Evolutionary conservation across 805 yeast genomes (phyloP), one percentile per base, ranked within the genome.

Genomic region (Huiozyma naganishii): DNA sequence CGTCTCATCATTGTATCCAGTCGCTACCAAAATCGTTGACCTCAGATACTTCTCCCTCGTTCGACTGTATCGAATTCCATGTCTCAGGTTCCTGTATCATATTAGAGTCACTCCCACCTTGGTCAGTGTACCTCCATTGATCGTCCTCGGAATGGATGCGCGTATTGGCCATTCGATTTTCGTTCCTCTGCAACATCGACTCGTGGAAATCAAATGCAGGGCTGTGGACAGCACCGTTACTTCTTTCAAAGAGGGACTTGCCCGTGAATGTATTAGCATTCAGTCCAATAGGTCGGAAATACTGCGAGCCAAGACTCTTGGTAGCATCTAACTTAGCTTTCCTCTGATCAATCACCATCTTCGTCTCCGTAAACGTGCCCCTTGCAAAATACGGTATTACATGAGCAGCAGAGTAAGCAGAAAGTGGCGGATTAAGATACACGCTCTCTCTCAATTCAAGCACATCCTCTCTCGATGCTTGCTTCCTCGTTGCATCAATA

Each of bases 211-310:
- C 40, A 28, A 8, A 29, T 23, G 35, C 17, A 30, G 32, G 29
- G 23, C 23, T 17, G 23, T 17, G 23, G 23, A 17, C 23, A 17
- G 23, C 23, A 17, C 23, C 23, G 23, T 17, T 17, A 17, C 23
- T 17, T 4, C 23, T 17, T 4, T 17, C 23, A 17, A 17, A 17
- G 23, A 17, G 23, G 23, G 23, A 17, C 23, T 17, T 17, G 2
- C 23, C 23, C 23, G 23, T 17, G 23, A 17, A 17, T 3, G 23
- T 17, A 17, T 17, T 17, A 17, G 23, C 23, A 17, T 27, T 41
- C 7, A 78, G 53, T 0, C 87, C 88, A 8, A 80, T 69, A 0
- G 88, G 87, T 37, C 66, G 66, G 44, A 82, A 54, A 43, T 65
- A 67, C 10, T 66, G 51, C 57, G 65, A 69, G 0, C 85, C 86